These are phyloP conservation scores for Nemania sp. DNA, from an alignment of 2,329 filamentous ascomycete genomes.

Conservation along the genomic window DNA sequence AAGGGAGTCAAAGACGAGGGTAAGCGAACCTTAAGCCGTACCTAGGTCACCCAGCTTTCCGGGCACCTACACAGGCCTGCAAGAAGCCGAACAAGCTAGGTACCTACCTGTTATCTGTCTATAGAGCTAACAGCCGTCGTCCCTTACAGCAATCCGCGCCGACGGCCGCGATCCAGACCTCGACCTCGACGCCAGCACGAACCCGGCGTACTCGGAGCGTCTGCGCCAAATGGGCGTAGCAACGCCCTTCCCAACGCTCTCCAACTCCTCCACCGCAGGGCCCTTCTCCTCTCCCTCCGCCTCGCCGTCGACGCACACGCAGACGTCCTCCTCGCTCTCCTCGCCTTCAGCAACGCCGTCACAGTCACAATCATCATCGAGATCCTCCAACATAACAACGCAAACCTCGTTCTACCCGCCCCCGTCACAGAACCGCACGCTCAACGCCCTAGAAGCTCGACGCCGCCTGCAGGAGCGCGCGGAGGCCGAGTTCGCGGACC, in stretches of 20 bases:
- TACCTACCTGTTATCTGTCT: no score
- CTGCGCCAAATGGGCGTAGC: slow-evolving; percentile 67
- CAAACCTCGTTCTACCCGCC: slow-evolving; percentile 39
- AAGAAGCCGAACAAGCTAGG: no score
- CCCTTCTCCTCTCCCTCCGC: slow-evolving; percentile 26
- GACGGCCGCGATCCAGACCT: slow-evolving; percentile 59
- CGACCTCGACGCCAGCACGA: slow-evolving; percentile 51
- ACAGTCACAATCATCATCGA: neutral
- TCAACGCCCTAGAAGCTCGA: slow-evolving; percentile 64
- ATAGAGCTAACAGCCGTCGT: slow-evolving; percentile 24
- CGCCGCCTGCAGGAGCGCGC: slow-evolving; percentile 58
- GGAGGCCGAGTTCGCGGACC: slow-evolving; percentile 58
- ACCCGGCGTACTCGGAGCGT: slow-evolving; percentile 62
- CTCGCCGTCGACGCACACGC: slow-evolving; percentile 31
- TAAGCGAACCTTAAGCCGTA: slow-evolving; percentile 37
- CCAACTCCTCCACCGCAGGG: slow-evolving; percentile 62
- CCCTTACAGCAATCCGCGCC: slow-evolving; percentile 54
- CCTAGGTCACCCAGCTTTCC: no score
- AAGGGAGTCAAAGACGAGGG: slow-evolving; percentile 51
- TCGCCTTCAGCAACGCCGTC: slow-evolving; percentile 18
- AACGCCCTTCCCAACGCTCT: slow-evolving; percentile 66
- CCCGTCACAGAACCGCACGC: slow-evolving; percentile 57
- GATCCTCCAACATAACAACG: slow-evolving; percentile 31
- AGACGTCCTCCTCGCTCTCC: slow-evolving; percentile 38
- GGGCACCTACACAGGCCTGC: no score